Base-by-base conservation (phyloP, 2,329 filamentous ascomycete genomes). In the Fusarium temperatum region DNA sequence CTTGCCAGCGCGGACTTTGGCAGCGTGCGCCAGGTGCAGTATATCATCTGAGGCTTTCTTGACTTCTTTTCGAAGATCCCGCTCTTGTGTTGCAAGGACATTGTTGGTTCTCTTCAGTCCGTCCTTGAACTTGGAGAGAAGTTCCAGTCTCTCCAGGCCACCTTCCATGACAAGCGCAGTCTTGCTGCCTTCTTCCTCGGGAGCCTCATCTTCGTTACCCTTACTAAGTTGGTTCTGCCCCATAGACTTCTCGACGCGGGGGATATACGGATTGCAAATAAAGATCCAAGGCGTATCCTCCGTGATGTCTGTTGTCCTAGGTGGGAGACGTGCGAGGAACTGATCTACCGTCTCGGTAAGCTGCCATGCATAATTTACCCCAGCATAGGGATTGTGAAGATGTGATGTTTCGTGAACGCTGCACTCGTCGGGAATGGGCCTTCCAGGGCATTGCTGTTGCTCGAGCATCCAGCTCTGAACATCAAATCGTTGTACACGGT, bases 311-410 rank as follows among this genome's bases (percentile, higher is more conserved):
- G 91, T 93, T 4, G 87, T 91, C 8, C 87, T 87, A 0, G 94
- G 93, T 0, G 92, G 92, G 0, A 95, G 84, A 14, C 94, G 90
- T 14, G 83, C 68, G 5, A 96, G 82, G 75, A 97, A 97, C 2
- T 88, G 86, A 13, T 88, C 81, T 3, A 93, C 82, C 0, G 87
- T 88, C 78, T 95, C 93, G 3, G 84, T 84, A 35, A 91, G 84
- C 79, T 92, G 92, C 85, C 91, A 90, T 32, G 88, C 90, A 70
- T 85, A 86, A 8, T 80, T 60, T 3, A 85, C 66, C 39, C 88
- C 89, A 64, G 89, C 85, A 73, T 90, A 90, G 4, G 87, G 86
- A 77, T 94, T 93, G 81, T 89, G 86, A 6, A 89, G 81, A 32
- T 80, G 80, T 1, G 81, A 72, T 12, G 72, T 62, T n/a, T 79